Evolutionary conservation across 2,329 filamentous ascomycete genomes (phyloP), one percentile per base, ranked within the genome.

Genomic region (Lecanicillium sp.): DNA sequence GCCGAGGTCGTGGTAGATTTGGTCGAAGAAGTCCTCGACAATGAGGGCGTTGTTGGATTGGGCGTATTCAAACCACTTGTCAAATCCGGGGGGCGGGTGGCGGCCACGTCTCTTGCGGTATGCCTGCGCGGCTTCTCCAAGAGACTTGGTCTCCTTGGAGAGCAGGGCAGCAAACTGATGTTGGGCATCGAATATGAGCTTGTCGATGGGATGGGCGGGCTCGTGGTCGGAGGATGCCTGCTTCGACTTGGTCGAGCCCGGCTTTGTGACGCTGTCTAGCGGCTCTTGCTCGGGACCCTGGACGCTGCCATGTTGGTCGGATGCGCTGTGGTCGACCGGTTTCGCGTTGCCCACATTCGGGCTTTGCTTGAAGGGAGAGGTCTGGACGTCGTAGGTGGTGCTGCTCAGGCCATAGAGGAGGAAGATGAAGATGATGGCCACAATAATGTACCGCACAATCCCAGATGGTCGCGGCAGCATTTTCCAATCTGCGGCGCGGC

Each of bases 11-110:
- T 77, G 68, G 57, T 79, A 74, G 38, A 81, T 72, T 44, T 77
- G 76, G 47, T 79, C 73, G 56, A 79, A 81, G 48, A 80, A 81
- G 36, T 76, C 71, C 48, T 81, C 78, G 10, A 81, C 62, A 11
- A 81, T 65, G 41, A 80, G 50, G 15, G 72, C 71, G 20, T 73
- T 61, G 37, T 66, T 61, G 15, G 69, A 59, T 20, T 58, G 55
- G 9, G 79, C 77, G 45, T 74, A 78, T 17, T 62, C 57, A 52
- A 72, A 75, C 77, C 78, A 81, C 25, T 67, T 60, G 44, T 76
- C 67, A 48, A 82, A 82, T 15, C 72, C 73, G 1, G 78, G 78
- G 3, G 78, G 78, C 6, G 77, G 79, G 49, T 81, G 74, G 17
- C 77, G 69, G 18, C 75, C 75, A 37, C 77, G 70, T 37, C 69